Evolutionary conservation across 352 stramenopile genomes (phyloP).

Genomic region (Globisporangium mamillatum): DNA sequence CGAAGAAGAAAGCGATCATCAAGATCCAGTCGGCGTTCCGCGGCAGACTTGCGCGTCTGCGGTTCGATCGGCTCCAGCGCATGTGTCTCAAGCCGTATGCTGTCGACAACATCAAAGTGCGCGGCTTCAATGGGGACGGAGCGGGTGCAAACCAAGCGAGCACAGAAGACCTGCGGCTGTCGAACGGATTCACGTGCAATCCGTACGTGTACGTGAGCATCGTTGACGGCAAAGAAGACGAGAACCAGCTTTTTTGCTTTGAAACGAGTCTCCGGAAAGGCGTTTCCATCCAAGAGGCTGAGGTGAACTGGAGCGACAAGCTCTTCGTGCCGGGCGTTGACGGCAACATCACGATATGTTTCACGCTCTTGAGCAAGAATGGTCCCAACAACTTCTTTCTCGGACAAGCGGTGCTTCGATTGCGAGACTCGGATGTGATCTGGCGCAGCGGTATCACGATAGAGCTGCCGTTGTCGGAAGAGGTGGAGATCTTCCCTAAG

Average conservation of each 20-base stretch:
- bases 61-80: constrained; percentile 46
- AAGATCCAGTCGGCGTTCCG: constrained; percentile 53
- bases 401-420: constrained; percentile 49
- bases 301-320: constrained; percentile 51
- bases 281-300: constrained; percentile 21
- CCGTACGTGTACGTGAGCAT: constrained; percentile 70
- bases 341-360: constrained; percentile 64
- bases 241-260: constrained; percentile 67
- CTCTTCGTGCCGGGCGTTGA: constrained; percentile 68
- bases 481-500: constrained; percentile 56
- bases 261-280: constrained; percentile 51
- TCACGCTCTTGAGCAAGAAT: constrained; percentile 75
- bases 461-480: constrained; percentile 39
- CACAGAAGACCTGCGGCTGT: constrained; percentile 48
- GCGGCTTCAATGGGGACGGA: constrained; percentile 14
- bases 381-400: constrained; percentile 77
- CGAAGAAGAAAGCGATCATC: constrained; percentile 58
- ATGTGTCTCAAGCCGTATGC: constrained; percentile 56
- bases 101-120: constrained; percentile 38
- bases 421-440: constrained; percentile 40
- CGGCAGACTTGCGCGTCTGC: constrained; percentile 46
- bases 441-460: constrained; percentile 41
- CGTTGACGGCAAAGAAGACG: constrained; percentile 64
- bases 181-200: constrained; percentile 74
- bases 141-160: neutral